phyloP scores from a whole-genome alignment of 768 basidiomycete genomes.

The Leccinum longicurvipes region DNA sequence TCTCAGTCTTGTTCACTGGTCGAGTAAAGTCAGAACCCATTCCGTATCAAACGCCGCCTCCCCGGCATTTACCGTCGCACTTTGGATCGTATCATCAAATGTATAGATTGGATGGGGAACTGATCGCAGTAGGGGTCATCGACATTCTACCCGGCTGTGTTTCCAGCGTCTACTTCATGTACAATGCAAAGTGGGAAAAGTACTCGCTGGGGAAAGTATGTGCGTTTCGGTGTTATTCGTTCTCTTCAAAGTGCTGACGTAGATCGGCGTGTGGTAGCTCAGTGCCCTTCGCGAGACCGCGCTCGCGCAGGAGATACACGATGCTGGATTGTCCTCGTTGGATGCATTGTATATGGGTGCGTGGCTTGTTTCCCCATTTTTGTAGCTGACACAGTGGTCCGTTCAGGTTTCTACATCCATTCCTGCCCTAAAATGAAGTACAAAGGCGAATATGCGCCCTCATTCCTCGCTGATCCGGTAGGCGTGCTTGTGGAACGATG shows the following conservation, averaged over 20 bases:
- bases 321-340: conserved; percentile 63
- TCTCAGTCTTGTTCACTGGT: neutral
- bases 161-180: conserved; percentile 87
- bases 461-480: conserved; percentile 85
- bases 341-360: conserved; percentile 83
- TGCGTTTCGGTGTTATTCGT: neutral
- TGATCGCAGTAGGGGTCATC: conserved; percentile 84
- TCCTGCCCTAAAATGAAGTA: conserved; percentile 94
- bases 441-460: conserved; percentile 91
- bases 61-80: conserved; percentile 59
- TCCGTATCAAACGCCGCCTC: conserved; percentile 47
- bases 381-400: neutral
- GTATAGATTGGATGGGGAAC: conserved; percentile 75
- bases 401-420: conserved; percentile 85
- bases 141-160: conserved; percentile 89
- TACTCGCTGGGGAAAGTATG: conserved; percentile 76
- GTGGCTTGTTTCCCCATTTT: conserved; percentile 9
- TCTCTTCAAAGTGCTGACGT: neutral
- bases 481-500: conserved; percentile 11
- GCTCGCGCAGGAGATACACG: conserved; percentile 70
- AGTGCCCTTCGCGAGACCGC: conserved; percentile 81
- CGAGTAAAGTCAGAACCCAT: conserved; percentile 53
- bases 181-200: conserved; percentile 65
- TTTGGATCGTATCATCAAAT: conserved; percentile 95
- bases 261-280: conserved; percentile 43